Base-by-base conservation (phyloP, 257 asterid species). In the Fraxinus anomala region DNA sequence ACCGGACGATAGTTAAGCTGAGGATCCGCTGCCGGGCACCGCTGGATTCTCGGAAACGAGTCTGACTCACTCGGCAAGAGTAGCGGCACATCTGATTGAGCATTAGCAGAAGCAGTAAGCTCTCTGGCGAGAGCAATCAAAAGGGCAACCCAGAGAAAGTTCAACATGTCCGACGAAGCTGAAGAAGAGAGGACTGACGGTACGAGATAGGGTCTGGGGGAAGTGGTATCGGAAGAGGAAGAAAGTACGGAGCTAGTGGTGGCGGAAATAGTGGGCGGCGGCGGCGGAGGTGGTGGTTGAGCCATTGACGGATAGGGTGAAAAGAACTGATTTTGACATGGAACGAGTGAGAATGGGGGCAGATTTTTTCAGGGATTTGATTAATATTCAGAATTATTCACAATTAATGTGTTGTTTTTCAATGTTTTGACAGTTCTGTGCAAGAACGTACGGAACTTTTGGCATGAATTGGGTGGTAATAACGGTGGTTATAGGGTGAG, bases 1-100 rank as follows among this genome's bases (percentile, higher is more conserved):
- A 92, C 89, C 24, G 99, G 99, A 10, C 92, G 91, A 83, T 82
- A 90, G 67, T 90, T 90, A n/a, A 90, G 96, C 24, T 83, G 77
- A 23, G 91, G 87, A 73, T 90, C 89, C 13, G 67, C 75, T 19
- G 97, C 81, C 49, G 88, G 90, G 68, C 96, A 94, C 31, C 85
- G 76, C 17, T 86, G 77, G 76, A 36, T 79, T 16, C 76, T 40
- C 19, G 78, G 68, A 76, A 67, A 81, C 26, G 80, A 51, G 70
- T 68, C 76, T 69, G 76, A 51, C 16, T 84, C 84, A 42, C 89
- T 82, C 16, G 94, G 91, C 77, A 91, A 71, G 36, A 87, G 86
- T 34, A 90, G 87, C 28, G 80, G 68, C 74, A 72, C 19, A 33
- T 49, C 49, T 2, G 86, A 66, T 54, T 73, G 83, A 76, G 85